A percentile compares a stretch with the other conserved stretches of the same genome.
These are phyloP conservation scores for Podaxis pistillaris DNA, from an alignment of 768 basidiomycete genomes.

Conservation along the genomic window DNA sequence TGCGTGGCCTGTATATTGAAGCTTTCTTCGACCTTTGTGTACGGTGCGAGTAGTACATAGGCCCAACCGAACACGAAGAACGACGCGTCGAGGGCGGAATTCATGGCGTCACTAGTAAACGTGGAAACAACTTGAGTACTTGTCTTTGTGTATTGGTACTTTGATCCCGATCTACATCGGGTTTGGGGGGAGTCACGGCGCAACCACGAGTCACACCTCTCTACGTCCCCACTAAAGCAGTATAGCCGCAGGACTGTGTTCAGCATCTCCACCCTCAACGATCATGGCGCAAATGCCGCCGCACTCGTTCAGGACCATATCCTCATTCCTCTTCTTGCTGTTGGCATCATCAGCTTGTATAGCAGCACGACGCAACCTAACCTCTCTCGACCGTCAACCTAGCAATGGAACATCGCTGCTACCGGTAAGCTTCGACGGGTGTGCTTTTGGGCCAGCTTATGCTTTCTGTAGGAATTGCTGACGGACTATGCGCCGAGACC, in stretches of 20 bases:
- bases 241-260: not conserved
- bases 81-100: slow-evolving; percentile 43
- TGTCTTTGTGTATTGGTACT: not conserved
- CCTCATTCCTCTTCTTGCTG: slow-evolving; percentile 1
- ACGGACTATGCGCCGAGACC: not conserved
- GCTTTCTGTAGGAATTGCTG: slow-evolving; percentile 3
- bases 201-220: not conserved
- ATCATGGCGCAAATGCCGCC: slow-evolving; percentile 4
- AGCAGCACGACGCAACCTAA: not conserved
- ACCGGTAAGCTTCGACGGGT: slow-evolving; percentile 4
- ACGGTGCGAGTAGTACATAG: slow-evolving; percentile 80
- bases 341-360: not conserved
- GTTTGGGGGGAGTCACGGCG: not conserved
- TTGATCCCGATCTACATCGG: not conserved
- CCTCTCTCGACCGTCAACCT: not conserved
- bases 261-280: not conserved
- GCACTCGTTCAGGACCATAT: not conserved
- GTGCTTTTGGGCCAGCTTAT: not conserved
- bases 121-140: not conserved
- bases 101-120: slow-evolving; percentile 18
- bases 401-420: slow-evolving; percentile 6
- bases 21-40: slow-evolving; percentile 96
- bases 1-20: slow-evolving; percentile 93
- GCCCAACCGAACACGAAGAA: slow-evolving; percentile 51
- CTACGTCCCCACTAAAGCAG: not conserved